phyloP scores from a whole-genome alignment of 2,329 filamentous ascomycete genomes.

The Fusarium denticulatum region DNA sequence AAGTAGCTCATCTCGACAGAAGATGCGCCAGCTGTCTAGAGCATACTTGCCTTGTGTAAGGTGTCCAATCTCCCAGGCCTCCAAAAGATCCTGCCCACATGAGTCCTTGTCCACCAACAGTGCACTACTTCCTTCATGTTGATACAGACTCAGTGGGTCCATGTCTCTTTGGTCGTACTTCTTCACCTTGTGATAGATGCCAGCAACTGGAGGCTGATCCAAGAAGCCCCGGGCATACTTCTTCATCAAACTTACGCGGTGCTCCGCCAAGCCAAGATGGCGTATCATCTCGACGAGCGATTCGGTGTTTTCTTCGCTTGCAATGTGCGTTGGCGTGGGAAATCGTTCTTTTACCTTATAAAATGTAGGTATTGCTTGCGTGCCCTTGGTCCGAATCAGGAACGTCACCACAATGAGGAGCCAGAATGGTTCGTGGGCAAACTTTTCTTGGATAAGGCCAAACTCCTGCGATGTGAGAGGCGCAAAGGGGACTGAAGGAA shows the following conservation, averaged over 20 bases:
- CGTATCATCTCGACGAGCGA: constrained; percentile 71
- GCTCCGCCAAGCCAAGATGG: constrained; percentile 75
- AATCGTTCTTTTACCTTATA: constrained; percentile 74
- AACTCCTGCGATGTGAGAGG: constrained; percentile 71
- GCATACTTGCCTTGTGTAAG: constrained; percentile 85
- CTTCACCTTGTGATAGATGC: constrained; percentile 63
- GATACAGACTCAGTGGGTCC: constrained; percentile 16
- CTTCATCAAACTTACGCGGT: constrained; percentile 74
- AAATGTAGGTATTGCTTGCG: constrained; percentile 79
- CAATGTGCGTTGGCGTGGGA: constrained; percentile 72
- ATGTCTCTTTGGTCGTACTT: constrained; percentile 56
- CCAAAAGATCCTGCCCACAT: constrained; percentile 38
- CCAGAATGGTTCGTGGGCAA: constrained; percentile 79
- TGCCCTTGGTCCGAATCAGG: constrained; percentile 82
- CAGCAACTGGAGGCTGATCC: constrained; percentile 66
- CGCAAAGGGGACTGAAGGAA: constrained; percentile 73
- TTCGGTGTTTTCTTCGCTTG: constrained; percentile 56
- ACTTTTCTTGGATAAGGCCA: constrained; percentile 85
- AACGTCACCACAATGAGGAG: constrained; percentile 86
- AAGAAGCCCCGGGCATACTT: constrained; percentile 77
- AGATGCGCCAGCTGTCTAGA: constrained; percentile 91
- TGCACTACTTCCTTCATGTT: not conserved
- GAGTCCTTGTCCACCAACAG: constrained; percentile 2
- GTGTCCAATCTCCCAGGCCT: constrained; percentile 85
- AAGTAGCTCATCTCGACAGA: constrained; percentile 83